Conservation (phyloP, 129 eudicot species). For the Lactuca sativa region DNA sequence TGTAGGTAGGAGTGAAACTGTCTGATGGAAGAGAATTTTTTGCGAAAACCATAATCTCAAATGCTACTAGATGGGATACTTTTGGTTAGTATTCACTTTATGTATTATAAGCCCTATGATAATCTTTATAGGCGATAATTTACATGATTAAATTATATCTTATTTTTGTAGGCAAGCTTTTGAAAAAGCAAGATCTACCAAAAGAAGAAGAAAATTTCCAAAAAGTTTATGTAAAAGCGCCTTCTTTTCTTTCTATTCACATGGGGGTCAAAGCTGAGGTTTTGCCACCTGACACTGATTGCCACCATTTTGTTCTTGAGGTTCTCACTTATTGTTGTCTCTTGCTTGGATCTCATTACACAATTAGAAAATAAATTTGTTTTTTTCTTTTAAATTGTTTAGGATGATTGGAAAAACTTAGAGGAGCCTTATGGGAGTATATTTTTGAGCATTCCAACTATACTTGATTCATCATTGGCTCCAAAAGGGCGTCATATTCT, state of each 20-base stretch:
- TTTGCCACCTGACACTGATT: slow-evolving; percentile 90
- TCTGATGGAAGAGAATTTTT: slow-evolving; percentile 86
- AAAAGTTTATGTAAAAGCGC: slow-evolving; percentile 87
- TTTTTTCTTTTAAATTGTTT: neutral
- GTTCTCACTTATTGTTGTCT: slow-evolving; percentile 32
- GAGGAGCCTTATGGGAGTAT: slow-evolving; percentile 94
- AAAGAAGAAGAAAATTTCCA: slow-evolving; percentile 92
- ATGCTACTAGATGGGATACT: slow-evolving; percentile 99
- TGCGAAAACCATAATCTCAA: slow-evolving; percentile 88
- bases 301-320: slow-evolving; percentile 98
- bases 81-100: slow-evolving; percentile 59
- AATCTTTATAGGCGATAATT: neutral
- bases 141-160: neutral
- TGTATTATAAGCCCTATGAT: slow-evolving; percentile 17
- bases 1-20: slow-evolving; percentile 82
- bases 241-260: slow-evolving; percentile 97
- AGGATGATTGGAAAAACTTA: slow-evolving; percentile 84
- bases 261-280: slow-evolving; percentile 89
- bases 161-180: slow-evolving; percentile 68
- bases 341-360: neutral
- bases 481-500: slow-evolving; percentile 95
- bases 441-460: slow-evolving; percentile 96
- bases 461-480: slow-evolving; percentile 92
- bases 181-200: slow-evolving; percentile 76
- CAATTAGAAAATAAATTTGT: neutral